phyloP scores from a whole-genome alignment of 352 stramenopile genomes.

The Plasmopara viticola region DNA sequence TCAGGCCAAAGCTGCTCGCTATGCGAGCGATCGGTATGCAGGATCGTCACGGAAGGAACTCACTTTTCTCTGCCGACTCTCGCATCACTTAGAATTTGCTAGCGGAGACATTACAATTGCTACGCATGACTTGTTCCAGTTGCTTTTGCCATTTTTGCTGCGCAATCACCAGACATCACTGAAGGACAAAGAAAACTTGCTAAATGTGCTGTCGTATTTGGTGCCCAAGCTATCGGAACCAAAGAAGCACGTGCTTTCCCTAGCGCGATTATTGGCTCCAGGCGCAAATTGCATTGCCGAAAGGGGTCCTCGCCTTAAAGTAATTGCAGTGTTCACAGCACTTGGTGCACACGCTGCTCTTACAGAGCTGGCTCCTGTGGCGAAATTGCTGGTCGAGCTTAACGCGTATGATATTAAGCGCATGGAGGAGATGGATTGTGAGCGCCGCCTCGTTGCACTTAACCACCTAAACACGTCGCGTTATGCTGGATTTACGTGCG shows the following conservation, averaged over 20 bases:
- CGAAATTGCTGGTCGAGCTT: constrained; percentile 40
- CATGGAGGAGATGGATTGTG: constrained; percentile 82
- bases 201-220: constrained; percentile 67
- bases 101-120: constrained; percentile 24
- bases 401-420: constrained; percentile 78
- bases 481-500: constrained; percentile 57
- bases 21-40: constrained; percentile 64
- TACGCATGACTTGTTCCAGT: constrained; percentile 77
- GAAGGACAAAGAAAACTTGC: constrained; percentile 77
- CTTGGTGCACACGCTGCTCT: constrained; percentile 41
- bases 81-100: constrained; percentile 49
- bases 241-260: constrained; percentile 64
- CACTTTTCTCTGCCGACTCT: constrained; percentile 71
- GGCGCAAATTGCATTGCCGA: constrained; percentile 71
- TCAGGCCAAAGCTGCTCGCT: constrained; percentile 71
- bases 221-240: constrained; percentile 67
- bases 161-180: constrained; percentile 72
- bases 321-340: constrained; percentile 66
- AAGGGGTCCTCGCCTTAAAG: constrained; percentile 44
- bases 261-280: constrained; percentile 71
- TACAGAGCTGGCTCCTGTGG: constrained; percentile 32
- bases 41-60: constrained; percentile 81
- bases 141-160: constrained; percentile 77
- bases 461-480: constrained; percentile 52
- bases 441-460: constrained; percentile 69